Evolutionary conservation across 2,329 filamentous ascomycete genomes (phyloP).

Genomic region (Botrytis deweyae): DNA sequence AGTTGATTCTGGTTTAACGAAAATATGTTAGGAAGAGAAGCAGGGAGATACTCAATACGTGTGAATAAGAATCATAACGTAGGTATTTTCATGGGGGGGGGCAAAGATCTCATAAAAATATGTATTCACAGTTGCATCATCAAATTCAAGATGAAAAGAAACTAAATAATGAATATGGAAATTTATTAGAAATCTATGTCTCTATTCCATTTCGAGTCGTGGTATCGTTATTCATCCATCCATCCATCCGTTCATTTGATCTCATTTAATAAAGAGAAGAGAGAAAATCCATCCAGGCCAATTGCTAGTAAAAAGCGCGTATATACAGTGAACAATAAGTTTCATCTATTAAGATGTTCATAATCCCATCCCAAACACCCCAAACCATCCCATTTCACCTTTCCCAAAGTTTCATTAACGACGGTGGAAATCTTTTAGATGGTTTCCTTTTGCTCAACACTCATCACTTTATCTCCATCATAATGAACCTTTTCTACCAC

Average conservation of each 20-base stretch:
- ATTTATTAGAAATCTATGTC: neutral
- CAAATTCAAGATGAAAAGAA: neutral
- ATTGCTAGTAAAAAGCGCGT: neutral
- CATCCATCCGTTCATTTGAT: neutral
- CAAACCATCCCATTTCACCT: neutral
- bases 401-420: neutral
- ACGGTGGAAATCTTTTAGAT: neutral
- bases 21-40: neutral
- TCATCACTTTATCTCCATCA: constrained; percentile 23
- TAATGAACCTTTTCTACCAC: constrained; percentile 28
- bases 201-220: neutral
- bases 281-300: neutral
- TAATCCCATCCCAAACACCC: constrained; percentile 1
- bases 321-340: neutral
- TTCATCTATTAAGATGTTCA: neutral
- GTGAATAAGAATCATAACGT: neutral
- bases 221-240: neutral
- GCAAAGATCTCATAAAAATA: neutral
- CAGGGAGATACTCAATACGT: neutral
- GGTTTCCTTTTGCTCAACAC: constrained; percentile 10
- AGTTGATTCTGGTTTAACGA: rapidly evolving
- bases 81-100: too few relatives aligned
- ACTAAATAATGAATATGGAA: neutral
- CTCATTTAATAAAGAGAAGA: neutral
- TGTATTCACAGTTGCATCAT: neutral